A percentile compares a stretch with the other conserved stretches of the same genome.
phyloP scores from a whole-genome alignment of 2,329 filamentous ascomycete genomes.

The Drechslerella coelobrocha region DNA sequence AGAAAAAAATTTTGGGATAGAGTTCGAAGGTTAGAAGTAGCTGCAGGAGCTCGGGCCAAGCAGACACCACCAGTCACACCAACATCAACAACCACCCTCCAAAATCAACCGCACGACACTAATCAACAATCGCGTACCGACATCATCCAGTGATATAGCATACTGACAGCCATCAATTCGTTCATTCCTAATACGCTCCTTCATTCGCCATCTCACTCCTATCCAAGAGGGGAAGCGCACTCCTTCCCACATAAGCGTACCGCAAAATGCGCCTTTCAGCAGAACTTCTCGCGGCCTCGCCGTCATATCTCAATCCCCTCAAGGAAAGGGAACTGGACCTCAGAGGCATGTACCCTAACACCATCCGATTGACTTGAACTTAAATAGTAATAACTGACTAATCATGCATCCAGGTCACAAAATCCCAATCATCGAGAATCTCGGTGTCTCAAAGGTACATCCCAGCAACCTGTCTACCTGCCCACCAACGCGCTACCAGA shows the following conservation, averaged over 20 bases:
- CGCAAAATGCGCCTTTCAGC: constrained; percentile 86
- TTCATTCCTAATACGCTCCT: not conserved
- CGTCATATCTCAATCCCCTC: constrained; percentile 97
- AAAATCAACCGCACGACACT: not conserved
- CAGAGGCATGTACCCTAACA: constrained; percentile 84
- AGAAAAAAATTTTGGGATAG: constrained; percentile 28
- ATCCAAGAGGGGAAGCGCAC: not conserved
- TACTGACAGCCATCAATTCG: not conserved
- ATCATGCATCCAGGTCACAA: constrained; percentile 76
- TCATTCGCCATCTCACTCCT: not conserved
- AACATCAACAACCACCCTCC: constrained; percentile 12
- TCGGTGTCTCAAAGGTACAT: constrained; percentile 90
- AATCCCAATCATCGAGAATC: constrained; percentile 95
- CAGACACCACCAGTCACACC: constrained; percentile 9
- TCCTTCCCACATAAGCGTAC: constrained; percentile 30
- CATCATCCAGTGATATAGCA: constrained; percentile 2
- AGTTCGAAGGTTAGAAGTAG: constrained; percentile 11
- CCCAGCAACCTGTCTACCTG: constrained; percentile 13
- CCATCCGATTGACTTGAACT: constrained; percentile 15
- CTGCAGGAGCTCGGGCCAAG: constrained; percentile 31
- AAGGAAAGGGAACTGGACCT: constrained; percentile 99
- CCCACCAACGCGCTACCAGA: constrained; percentile 18
- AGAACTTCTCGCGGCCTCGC: constrained; percentile 90
- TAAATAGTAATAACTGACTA: constrained; percentile 53
- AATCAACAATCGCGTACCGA: constrained; percentile 1